phyloP scores from a whole-genome alignment of 257 asterid genomes.

The Striga asiatica region DNA sequence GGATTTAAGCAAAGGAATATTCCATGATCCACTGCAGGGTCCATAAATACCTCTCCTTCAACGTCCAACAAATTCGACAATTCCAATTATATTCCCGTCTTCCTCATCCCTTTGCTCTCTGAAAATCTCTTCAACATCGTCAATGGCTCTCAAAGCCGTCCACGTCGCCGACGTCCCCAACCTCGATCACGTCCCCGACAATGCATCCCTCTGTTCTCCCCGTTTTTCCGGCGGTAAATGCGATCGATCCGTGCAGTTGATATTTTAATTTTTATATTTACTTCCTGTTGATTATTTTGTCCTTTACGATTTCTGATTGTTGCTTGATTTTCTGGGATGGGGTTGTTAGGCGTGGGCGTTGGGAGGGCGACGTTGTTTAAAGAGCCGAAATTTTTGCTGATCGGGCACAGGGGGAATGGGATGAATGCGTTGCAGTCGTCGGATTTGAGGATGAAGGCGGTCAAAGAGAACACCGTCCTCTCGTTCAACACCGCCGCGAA shows the following conservation, averaged over 20 bases:
- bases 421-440: slow-evolving; percentile 80
- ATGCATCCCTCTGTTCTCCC: slow-evolving; percentile 37
- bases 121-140: neutral
- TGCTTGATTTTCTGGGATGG: too few relatives aligned
- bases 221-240: slow-evolving; percentile 37
- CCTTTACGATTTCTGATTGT: neutral
- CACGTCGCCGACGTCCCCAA: slow-evolving; percentile 80
- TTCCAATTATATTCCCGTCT: slow-evolving; percentile 8
- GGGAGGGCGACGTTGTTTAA: slow-evolving; percentile 35
- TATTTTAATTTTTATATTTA: neutral
- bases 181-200: slow-evolving; percentile 66
- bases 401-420: slow-evolving; percentile 95
- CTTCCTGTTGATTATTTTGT: neutral
- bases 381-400: slow-evolving; percentile 56
- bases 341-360: slow-evolving; percentile 36
- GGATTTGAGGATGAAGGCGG: slow-evolving; percentile 68
- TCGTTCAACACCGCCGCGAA: slow-evolving; percentile 74
- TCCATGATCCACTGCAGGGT: slow-evolving; percentile 17
- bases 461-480: slow-evolving; percentile 74
- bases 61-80: slow-evolving; percentile 15
- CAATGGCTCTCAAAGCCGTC: slow-evolving; percentile 88
- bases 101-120: neutral
- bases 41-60: slow-evolving; percentile 23
- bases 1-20: slow-evolving; percentile 35
- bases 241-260: neutral